These are phyloP conservation scores for Mycoemilia scoparia DNA, from an alignment of 192 early-diverging fungal genomes.

Conservation along the genomic window DNA sequence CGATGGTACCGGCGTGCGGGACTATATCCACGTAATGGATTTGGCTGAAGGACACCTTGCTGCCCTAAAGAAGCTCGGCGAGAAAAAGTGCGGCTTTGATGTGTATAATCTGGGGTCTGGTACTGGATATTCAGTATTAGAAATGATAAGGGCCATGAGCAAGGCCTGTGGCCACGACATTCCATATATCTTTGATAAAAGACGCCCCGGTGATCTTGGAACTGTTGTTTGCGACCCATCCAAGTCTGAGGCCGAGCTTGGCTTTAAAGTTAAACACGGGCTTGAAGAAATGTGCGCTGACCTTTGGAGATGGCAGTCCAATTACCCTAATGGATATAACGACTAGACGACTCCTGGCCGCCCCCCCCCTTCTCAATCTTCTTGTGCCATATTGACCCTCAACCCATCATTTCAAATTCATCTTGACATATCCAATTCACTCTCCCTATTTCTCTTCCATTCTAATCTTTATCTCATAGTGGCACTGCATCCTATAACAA, in stretches of 20 bases:
- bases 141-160: slow-evolving; percentile 74
- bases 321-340: slow-evolving; percentile 44
- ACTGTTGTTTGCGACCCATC: slow-evolving; percentile 64
- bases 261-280: slow-evolving; percentile 37
- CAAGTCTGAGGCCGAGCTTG: slow-evolving; percentile 37
- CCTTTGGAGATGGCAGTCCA: slow-evolving; percentile 53
- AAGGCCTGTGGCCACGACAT: slow-evolving; percentile 64
- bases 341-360: too few relatives aligned
- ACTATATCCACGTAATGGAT: slow-evolving; percentile 93
- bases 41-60: slow-evolving; percentile 75
- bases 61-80: slow-evolving; percentile 53
- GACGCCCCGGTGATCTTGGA: slow-evolving; percentile 72
- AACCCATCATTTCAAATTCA: too few relatives aligned
- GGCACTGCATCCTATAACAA: too few relatives aligned
- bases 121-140: slow-evolving; percentile 77
- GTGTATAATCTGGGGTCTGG: slow-evolving; percentile 88
- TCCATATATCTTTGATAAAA: slow-evolving; percentile 40
- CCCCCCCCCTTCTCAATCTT: too few relatives aligned
- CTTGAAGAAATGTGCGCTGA: slow-evolving; percentile 48
- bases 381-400: too few relatives aligned
- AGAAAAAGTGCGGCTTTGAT: slow-evolving; percentile 34
- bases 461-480: too few relatives aligned
- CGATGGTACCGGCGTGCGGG: slow-evolving; percentile 84
- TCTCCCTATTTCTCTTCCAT: too few relatives aligned
- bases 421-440: too few relatives aligned